phyloP scores from a whole-genome alignment of 805 yeast species.

The Saccharomycopsis sp. region DNA sequence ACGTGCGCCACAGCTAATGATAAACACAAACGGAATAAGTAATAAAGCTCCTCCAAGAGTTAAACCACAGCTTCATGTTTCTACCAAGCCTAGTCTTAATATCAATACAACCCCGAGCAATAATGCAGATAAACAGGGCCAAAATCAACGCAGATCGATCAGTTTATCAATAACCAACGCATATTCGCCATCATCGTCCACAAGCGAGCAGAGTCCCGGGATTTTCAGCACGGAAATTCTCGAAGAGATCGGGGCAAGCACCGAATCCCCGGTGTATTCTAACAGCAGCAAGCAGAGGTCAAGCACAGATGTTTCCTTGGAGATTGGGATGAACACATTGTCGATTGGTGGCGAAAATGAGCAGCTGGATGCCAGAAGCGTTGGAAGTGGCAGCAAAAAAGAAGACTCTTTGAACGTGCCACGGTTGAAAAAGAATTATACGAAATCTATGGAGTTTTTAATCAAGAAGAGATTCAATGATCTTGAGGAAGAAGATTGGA shows the following conservation, averaged over 20 bases:
- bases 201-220: conserved; percentile 18
- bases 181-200: conserved; percentile 19
- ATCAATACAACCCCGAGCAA: not conserved
- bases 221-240: conserved; percentile 20
- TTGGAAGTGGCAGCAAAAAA: not conserved
- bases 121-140: not conserved
- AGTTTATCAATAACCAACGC: conserved; percentile 20
- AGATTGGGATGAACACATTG: not conserved
- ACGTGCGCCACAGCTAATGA: not conserved
- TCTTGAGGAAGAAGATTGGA: conserved; percentile 74
- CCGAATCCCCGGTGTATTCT: not conserved
- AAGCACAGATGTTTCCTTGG: not conserved
- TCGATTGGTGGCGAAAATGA: conserved; percentile 7
- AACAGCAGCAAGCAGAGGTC: conserved; percentile 2
- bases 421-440: conserved; percentile 6
- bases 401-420: not conserved
- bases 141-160: conserved; percentile 9
- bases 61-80: not conserved
- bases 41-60: not conserved
- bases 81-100: not conserved
- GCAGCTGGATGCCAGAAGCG: not conserved
- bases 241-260: conserved; percentile 15
- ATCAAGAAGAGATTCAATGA: conserved; percentile 40
- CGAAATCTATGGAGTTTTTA: conserved; percentile 19
- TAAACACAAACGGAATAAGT: not conserved